Base-by-base conservation (phyloP, 805 yeast species). In the Wickerhamiella dianesei region DNA sequence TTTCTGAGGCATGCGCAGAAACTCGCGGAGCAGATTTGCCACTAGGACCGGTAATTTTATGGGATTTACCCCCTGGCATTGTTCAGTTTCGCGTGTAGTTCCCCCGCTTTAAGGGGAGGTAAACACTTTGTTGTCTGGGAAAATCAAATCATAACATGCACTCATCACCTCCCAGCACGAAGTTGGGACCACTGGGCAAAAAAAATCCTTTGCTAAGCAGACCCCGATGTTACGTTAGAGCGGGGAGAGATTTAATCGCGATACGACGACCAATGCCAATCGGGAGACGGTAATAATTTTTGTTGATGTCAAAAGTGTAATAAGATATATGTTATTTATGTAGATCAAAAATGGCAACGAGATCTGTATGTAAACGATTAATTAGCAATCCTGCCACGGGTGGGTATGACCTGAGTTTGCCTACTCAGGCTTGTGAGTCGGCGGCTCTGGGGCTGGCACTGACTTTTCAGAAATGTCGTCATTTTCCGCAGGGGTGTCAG, bases 401-500 rank as follows among this genome's bases (percentile, higher is more conserved):
- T 25, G 21, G 19, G 32, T 25, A 25, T 25, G 32, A 12, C 12
- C 32, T 25, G 32, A 25, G 32, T 12, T 25, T 12, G 6, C 12
- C 32, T 25, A 25, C 32, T 25, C 32, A 25, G 32, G 32, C 32
- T 25, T 25, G 32, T 25, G 32, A 6, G 32, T 25, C 32, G 32
- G 32, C 9, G 32, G 32, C 32, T 25, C 32, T 25, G 18, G 4
- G 40, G 43, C 41, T 32, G 18, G 4, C 44, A 45, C 41, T 32
- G 53, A 50, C 36, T 43, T 50, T 40, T 21, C 53, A 3, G 43
- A 48, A 13, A 22, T 50, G 25, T 36, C n/a, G n/a, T n/a, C 48
- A 16, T 41, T 45, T 4, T 40, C 48, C 3, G 46, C 46, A 35
- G 37, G 37, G 37, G n/a, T 35, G 17, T 12, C 17, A 12, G 17